Base-by-base conservation (phyloP, 202 grass and related monocot genomes). In the Setaria viridis region DNA sequence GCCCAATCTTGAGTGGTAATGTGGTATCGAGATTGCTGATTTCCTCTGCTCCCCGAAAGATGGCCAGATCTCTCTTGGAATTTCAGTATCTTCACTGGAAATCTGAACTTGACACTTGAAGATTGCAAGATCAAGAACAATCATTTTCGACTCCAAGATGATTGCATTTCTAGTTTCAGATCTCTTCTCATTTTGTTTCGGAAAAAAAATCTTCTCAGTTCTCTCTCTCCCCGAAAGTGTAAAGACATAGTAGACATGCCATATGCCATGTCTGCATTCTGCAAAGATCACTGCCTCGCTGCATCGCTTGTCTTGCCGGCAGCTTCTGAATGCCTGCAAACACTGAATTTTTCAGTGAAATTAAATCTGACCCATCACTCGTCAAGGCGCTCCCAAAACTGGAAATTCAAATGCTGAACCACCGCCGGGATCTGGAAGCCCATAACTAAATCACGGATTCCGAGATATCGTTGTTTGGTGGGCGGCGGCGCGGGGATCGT, bases 381-480 rank as follows among this genome's bases (percentile, higher is more conserved):
- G 62, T 76, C 77, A 63, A 80, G 77, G 46, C 39, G 39, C 65
- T 42, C 48, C 32, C 32, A 72, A 50, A 50, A 72, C 58, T 2
- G 66, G 33, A 57, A 82, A 82, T 78, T 86, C 73, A 82, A 84
- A 82, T 21, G 77, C 4, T n/a, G 60, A 58, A 57, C 60, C 25
- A 33, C 66, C 10, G 51, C 47, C 62, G 73, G 87, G 37, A 78
- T 86, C 84, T 82, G 37, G 58, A 78, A 65, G 68, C 54, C 57
- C 63, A 76, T 70, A n/a, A 76, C 21, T 20, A 14, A 76, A 79
- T 55, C 78, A 63, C 59, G 66, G 72, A 51, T 55, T 78, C 82
- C 66, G 66, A 91, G 89, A 88, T 85, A 88, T 91, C 57, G 58
- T 85, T 88, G 89, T 85, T 85, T 65, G 85, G 49, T 91, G 89